A percentile compares a stretch with the other conserved stretches of the same genome.
Conservation (phyloP, 768 basidiomycete genomes). For the Thelephora aurantiotincta region DNA sequence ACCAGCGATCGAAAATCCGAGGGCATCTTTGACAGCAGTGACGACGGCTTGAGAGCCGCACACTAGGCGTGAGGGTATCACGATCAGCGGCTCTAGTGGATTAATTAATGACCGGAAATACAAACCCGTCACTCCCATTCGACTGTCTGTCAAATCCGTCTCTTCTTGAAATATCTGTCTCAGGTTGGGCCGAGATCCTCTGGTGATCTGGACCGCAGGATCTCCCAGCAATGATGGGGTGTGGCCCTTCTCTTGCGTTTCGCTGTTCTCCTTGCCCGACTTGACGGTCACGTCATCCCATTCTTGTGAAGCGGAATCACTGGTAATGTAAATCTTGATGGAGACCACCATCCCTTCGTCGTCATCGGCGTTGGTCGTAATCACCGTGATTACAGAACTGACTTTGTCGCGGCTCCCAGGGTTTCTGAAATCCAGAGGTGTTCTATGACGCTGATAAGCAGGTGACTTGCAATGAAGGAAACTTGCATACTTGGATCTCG, state of each 20-base stretch:
- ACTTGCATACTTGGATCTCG: constrained; percentile 21
- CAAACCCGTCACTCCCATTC: constrained; percentile 35
- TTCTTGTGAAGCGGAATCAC: constrained; percentile 8
- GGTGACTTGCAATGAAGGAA: background rate
- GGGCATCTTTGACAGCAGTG: constrained; percentile 22
- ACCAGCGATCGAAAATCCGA: constrained; percentile 23
- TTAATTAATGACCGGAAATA: constrained; percentile 1
- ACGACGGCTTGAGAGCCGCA: constrained; percentile 32
- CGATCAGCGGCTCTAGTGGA: too few species aligned
- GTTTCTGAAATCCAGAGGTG: constrained; percentile 33
- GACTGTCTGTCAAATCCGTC: constrained; percentile 19
- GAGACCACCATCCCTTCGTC: constrained; percentile 20
- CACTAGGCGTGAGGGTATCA: constrained; percentile 18
- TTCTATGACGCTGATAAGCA: constrained; percentile 6
- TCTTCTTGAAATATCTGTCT: constrained; percentile 22
- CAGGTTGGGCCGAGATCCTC: constrained; percentile 29
- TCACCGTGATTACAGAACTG: too few species aligned
- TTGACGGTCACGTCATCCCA: background rate
- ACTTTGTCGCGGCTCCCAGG: constrained; percentile 19
- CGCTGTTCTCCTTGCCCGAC: constrained; percentile 10
- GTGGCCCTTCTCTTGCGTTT: constrained; percentile 9
- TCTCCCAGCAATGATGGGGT: constrained; percentile 11
- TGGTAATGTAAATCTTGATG: constrained; percentile 28
- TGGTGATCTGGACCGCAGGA: constrained; percentile 14
- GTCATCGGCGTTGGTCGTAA: too few species aligned